phyloP scores from a whole-genome alignment of 2,329 filamentous ascomycete species.

The Endothia cerciana region DNA sequence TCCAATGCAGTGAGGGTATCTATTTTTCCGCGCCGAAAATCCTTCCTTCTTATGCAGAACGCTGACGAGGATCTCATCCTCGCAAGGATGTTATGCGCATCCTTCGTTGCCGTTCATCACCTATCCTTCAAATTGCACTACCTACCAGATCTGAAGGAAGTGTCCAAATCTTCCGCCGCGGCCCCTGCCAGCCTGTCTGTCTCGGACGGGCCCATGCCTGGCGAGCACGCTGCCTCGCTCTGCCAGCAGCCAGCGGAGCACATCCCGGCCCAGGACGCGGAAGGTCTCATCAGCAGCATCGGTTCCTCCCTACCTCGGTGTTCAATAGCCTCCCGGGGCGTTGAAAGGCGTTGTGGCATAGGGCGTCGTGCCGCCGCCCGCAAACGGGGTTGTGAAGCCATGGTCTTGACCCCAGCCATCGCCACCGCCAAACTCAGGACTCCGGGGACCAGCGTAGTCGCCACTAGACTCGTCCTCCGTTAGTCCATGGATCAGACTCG shows the following conservation, averaged over 20 bases:
- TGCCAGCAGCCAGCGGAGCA: background rate
- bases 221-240: background rate
- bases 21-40: conserved; percentile 10
- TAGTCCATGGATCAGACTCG: conserved; percentile 63
- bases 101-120: background rate
- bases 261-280: background rate
- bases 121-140: no score
- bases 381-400: conserved; percentile 73
- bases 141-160: background rate
- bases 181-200: background rate
- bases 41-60: conserved; percentile 2
- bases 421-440: conserved; percentile 66
- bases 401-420: conserved; percentile 60
- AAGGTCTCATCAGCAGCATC: background rate
- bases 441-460: conserved; percentile 66
- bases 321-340: conserved; percentile 50
- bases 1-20: conserved; percentile 27
- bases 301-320: background rate
- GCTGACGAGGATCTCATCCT: background rate
- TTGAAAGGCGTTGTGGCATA: conserved; percentile 55
- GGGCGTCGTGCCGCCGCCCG: conserved; percentile 44
- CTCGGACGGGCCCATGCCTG: background rate
- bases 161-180: background rate
- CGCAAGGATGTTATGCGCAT: background rate
- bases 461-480: conserved; percentile 54